Evolutionary conservation across 176 grass and related monocot genomes (phyloP), one percentile per base, ranked within the genome.

Genomic region (Zea luxurians): DNA sequence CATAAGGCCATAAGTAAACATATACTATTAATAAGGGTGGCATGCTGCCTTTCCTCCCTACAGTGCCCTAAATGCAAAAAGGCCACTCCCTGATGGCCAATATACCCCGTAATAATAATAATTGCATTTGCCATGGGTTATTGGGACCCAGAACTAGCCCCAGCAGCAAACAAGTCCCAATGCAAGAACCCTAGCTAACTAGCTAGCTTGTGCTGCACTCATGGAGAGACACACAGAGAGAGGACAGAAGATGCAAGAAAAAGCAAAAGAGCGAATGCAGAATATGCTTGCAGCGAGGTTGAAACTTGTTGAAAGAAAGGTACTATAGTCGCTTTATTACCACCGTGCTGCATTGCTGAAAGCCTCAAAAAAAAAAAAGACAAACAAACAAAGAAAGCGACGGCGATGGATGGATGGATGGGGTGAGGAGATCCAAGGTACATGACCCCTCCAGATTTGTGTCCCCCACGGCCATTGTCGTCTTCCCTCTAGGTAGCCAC

Each of bases 351-450:
- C 69, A 52, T 16, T 27, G 68, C 12, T 36, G 46, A 37, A 71
- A 70, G 46, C 18, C 68, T 71, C 11, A 36, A n/a, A 35, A 42
- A 46, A 34, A 4, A 6, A 11, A 7, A 35, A 47, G 46, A 74
- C n/a, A 35, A 50, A 46, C 12, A 34, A 4, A 6, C 17, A 7
- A 35, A 47, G 46, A 74, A 34, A 18, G 46, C 3, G 64, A 66
- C 64, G 43, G 68, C 13, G 53, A 77, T 13, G 60, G 82, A 86
- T 2, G 53, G 82, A 70, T 47, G 71, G 78, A 62, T n/a, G 54
- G 82, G 46, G 74, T 65, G 71, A 68, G 46, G 79, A 91, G 85
- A 91, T 91, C 89, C 78, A 68, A 88, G 13, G 82, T 70, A 88
- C 82, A 69, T 46, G 85, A 88, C 85, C 74, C 73, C 81, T 78